Evolutionary conservation across 2,329 filamentous ascomycete species (phyloP).

Genomic region (Scolecobasidium constrictum): DNA sequence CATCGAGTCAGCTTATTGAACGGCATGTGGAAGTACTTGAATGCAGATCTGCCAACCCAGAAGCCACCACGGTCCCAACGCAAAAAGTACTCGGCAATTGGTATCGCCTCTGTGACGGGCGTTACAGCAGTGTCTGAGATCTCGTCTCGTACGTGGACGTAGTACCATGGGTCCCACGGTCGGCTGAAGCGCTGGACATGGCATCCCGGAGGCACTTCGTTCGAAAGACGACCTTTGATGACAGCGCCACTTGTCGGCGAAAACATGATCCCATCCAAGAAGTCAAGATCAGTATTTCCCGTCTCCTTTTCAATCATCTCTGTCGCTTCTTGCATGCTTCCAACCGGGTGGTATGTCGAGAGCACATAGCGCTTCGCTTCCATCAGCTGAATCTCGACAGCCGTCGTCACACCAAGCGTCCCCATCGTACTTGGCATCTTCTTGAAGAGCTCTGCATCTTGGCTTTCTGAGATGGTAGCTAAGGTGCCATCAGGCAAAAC

Average conservation of each 20-base stretch:
- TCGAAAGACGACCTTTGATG: constrained; percentile 31
- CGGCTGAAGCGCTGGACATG: constrained; percentile 26
- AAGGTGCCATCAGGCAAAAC: constrained; percentile 51
- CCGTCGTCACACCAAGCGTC: constrained; percentile 54
- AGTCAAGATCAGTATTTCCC: constrained; percentile 29
- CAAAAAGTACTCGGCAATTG: constrained; percentile 57
- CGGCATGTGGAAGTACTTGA: constrained; percentile 52
- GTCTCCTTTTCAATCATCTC: constrained; percentile 20
- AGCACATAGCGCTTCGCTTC: constrained; percentile 38
- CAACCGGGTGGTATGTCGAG: constrained; percentile 36
- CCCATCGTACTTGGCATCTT: constrained; percentile 56
- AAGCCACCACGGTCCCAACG: constrained; percentile 62
- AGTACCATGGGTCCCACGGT: constrained; percentile 40
- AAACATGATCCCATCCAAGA: constrained; percentile 41
- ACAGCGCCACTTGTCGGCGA: constrained; percentile 30
- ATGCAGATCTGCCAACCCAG: constrained; percentile 54
- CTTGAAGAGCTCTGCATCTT: constrained; percentile 50
- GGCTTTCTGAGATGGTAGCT: constrained; percentile 40
- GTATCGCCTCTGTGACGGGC: constrained; percentile 43
- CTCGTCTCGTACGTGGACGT: constrained; percentile 31
- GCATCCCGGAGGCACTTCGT: constrained; percentile 14
- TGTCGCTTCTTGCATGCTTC: constrained; percentile 28
- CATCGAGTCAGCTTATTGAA: constrained; percentile 54
- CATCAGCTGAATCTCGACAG: constrained; percentile 39
- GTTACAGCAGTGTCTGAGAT: constrained; percentile 19